These are phyloP conservation scores for Mortierella alpina DNA, from an alignment of 192 early-diverging fungal species.

Conservation along the genomic window DNA sequence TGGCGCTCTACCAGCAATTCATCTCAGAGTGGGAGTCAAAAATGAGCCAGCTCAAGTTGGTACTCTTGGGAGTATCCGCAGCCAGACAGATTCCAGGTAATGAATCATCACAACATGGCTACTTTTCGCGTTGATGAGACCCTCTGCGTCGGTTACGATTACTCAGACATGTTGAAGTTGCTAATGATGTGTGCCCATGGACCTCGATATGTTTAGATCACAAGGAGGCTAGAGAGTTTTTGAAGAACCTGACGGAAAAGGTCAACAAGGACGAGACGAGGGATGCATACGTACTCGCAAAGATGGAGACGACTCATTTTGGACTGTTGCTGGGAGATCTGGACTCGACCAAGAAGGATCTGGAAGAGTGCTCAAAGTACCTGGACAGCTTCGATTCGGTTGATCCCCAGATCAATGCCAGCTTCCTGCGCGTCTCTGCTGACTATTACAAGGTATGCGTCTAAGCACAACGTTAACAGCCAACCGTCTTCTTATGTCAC, in stretches of 20 bases:
- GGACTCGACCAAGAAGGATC: slow-evolving; percentile 83
- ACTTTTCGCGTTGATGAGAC: neutral
- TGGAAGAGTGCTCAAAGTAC: slow-evolving; percentile 90
- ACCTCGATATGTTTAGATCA: slow-evolving; percentile 57
- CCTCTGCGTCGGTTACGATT: neutral
- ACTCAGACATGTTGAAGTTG: slow-evolving; percentile 4
- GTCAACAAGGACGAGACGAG: slow-evolving; percentile 75
- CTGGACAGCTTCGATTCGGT: slow-evolving; percentile 79
- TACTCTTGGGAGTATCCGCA: slow-evolving; percentile 83
- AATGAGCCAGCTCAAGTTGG: slow-evolving; percentile 95
- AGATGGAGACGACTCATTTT: slow-evolving; percentile 89
- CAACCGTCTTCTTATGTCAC: neutral
- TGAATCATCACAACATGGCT: neutral
- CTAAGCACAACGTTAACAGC: too few relatives aligned
- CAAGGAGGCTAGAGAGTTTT: slow-evolving; percentile 80
- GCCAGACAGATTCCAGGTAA: slow-evolving; percentile 80
- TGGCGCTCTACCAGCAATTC: slow-evolving; percentile 91
- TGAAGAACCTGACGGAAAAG: slow-evolving; percentile 74
- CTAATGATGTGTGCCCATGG: slow-evolving; percentile 5
- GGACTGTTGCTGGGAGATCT: slow-evolving; percentile 81
- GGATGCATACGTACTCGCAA: slow-evolving; percentile 88
- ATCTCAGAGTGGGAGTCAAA: slow-evolving; percentile 92
- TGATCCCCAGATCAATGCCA: slow-evolving; percentile 91
- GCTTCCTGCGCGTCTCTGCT: slow-evolving; percentile 94
- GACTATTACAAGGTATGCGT: slow-evolving; percentile 93